These are phyloP conservation scores for Botrytis aclada DNA, from an alignment of 2,329 filamentous ascomycete genomes.

Conservation along the genomic window DNA sequence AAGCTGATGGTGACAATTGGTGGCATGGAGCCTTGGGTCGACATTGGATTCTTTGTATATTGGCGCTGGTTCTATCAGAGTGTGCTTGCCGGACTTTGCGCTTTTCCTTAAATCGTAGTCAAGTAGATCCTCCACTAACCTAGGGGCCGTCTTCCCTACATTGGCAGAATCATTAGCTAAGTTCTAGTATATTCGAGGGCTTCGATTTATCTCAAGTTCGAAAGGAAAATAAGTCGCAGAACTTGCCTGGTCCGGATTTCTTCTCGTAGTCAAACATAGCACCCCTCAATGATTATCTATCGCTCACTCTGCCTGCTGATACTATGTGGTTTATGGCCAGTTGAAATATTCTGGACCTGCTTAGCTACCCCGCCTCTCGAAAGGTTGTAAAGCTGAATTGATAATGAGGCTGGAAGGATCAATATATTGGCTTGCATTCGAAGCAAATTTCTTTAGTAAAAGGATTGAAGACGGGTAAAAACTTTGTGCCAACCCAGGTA, in stretches of 20 bases:
- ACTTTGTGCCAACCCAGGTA: not conserved
- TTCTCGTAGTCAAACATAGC: constrained; percentile 15
- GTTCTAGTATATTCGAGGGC: not conserved
- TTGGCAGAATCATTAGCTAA: constrained; percentile 7
- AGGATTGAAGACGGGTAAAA: not conserved
- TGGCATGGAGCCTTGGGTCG: constrained; percentile 35
- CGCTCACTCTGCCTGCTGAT: not conserved
- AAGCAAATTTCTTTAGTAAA: not conserved
- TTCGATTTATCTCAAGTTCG: not conserved
- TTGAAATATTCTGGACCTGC: not conserved
- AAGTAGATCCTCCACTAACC: constrained; percentile 45
- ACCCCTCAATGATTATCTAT: not conserved
- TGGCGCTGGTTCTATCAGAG: constrained; percentile 57
- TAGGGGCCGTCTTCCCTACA: constrained; percentile 50
- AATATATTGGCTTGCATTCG: not conserved
- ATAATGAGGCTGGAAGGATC: not conserved
- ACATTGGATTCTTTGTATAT: constrained; percentile 41
- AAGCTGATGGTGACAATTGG: constrained; percentile 58
- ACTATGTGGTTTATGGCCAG: constrained; percentile 1
- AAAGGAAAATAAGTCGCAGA: not conserved
- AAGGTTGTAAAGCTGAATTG: not conserved
- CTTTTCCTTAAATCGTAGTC: constrained; percentile 43
- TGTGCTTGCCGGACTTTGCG: constrained; percentile 40
- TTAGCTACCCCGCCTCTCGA: constrained; percentile 12
- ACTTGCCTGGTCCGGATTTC: constrained; percentile 19